phyloP scores from a whole-genome alignment of 352 stramenopile species.

The Globisporangium camurandrum region DNA sequence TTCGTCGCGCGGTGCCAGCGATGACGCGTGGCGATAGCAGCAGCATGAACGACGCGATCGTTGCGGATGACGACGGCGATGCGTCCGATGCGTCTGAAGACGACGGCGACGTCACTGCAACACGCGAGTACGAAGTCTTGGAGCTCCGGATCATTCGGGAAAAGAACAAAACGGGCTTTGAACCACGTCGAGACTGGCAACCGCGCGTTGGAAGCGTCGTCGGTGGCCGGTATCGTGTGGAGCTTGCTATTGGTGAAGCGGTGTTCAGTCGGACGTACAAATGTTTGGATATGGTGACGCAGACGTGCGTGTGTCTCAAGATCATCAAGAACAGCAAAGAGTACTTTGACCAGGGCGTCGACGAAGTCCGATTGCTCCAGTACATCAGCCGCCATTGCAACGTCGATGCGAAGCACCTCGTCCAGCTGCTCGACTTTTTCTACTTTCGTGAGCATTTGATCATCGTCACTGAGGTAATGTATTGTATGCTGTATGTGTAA shows the following conservation, averaged over 20 bases:
- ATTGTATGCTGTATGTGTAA: neutral
- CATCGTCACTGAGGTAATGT: conserved; percentile 93
- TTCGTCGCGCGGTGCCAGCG: conserved; percentile 2
- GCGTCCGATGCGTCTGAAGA: conserved; percentile 31
- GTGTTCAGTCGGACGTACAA: conserved; percentile 85
- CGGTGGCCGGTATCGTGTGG: conserved; percentile 58
- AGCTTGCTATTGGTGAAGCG: conserved; percentile 67
- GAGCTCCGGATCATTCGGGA: conserved; percentile 66
- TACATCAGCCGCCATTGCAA: conserved; percentile 72
- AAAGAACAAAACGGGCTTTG: conserved; percentile 76
- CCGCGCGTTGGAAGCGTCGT: conserved; percentile 50
- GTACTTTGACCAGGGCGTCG: conserved; percentile 96
- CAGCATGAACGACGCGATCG: conserved; percentile 3
- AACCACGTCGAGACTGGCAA: conserved; percentile 69
- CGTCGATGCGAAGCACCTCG: conserved; percentile 89
- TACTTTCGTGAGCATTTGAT: conserved; percentile 94
- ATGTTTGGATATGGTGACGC: conserved; percentile 42
- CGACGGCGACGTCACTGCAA: too few species aligned
- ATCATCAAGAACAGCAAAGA: conserved; percentile 99
- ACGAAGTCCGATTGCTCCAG: conserved; percentile 74
- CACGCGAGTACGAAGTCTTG: conserved; percentile 65
- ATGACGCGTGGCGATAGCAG: neutral
- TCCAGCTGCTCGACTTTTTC: conserved; percentile 94
- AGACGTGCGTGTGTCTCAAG: conserved; percentile 93
- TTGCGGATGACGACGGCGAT: conserved; percentile 23